Conservation (phyloP, 805 yeast genomes). For the Kazachstania kunashirensis region DNA sequence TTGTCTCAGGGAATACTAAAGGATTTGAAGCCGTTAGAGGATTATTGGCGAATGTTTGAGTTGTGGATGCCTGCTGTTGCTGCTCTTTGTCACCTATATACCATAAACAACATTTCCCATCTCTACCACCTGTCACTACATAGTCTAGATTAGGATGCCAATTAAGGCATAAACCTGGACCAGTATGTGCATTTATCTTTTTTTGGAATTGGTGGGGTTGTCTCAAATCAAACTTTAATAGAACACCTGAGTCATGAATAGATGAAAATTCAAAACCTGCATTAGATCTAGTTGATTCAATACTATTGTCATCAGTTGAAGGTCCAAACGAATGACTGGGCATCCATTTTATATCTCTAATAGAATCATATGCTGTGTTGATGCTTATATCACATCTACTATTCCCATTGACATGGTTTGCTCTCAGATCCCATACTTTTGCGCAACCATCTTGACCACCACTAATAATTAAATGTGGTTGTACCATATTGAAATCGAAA, state of each 20-base stretch:
- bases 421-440: conserved; percentile 58
- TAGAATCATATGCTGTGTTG: conserved; percentile 59
- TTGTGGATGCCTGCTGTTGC: conserved; percentile 18
- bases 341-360: conserved; percentile 46
- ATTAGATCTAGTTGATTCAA: conserved; percentile 19
- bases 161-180: conserved; percentile 79
- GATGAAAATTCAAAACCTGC: conserved; percentile 50
- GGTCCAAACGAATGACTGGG: conserved; percentile 29
- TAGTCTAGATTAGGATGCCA: conserved; percentile 82
- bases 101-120: conserved; percentile 39
- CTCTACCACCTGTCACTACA: conserved; percentile 88
- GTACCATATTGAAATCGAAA: conserved; percentile 29
- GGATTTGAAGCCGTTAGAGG: conserved; percentile 14
- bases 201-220: conserved; percentile 53
- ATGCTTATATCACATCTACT: conserved; percentile 23
- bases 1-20: conserved; percentile 49
- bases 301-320: conserved; percentile 1
- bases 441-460: conserved; percentile 79
- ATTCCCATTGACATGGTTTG: conserved; percentile 35
- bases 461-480: conserved; percentile 35
- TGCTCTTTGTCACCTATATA: conserved; percentile 22
- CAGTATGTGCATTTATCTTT: conserved; percentile 78
- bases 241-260: conserved; percentile 80
- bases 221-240: conserved; percentile 83
- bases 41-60: conserved; percentile 48